Percentiles rank a stretch among this genome's conserved stretches.
Evolutionary conservation across 495 filamentous ascomycete genomes (phyloP).

Genomic region (Hamigera avellanea): DNA sequence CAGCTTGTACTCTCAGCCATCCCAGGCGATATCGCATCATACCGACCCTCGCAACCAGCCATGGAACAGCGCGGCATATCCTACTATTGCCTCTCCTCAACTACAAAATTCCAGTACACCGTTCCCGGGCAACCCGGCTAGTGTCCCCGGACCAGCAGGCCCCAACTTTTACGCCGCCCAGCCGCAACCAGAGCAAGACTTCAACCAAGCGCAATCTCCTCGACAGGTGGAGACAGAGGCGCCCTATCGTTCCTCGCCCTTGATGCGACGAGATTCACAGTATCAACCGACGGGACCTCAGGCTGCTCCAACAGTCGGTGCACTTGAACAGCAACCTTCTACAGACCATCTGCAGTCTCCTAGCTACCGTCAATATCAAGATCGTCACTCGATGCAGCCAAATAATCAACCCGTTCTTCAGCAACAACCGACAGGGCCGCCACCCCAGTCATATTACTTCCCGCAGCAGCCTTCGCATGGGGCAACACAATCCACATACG

Average conservation of each 20-base stretch:
- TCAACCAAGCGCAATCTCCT: slow-evolving; percentile 7
- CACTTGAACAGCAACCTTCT: slow-evolving; percentile 15
- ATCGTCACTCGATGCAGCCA: slow-evolving; percentile 18
- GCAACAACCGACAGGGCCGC: slow-evolving; percentile 17
- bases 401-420: slow-evolving; percentile 10
- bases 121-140: slow-evolving; percentile 11
- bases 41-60: slow-evolving; percentile 8
- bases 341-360: slow-evolving; percentile 19
- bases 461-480: slow-evolving; percentile 37
- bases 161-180: slow-evolving; percentile 21
- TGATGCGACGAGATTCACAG: slow-evolving; percentile 15
- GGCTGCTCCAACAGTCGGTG: slow-evolving; percentile 9
- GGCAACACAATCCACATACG: slow-evolving; percentile 26
- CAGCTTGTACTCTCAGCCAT: slow-evolving; percentile 11
- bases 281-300: slow-evolving; percentile 19
- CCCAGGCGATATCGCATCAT: slow-evolving; percentile 15
- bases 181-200: slow-evolving; percentile 14
- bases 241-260: slow-evolving; percentile 16
- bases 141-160: slow-evolving; percentile 10
- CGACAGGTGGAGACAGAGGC: slow-evolving; percentile 19
- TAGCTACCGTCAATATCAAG: slow-evolving; percentile 16
- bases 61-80: slow-evolving; percentile 20
- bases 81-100: slow-evolving; percentile 17
- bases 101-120: slow-evolving; percentile 4
- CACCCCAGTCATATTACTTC: slow-evolving; percentile 27